Evolutionary conservation across 2,329 filamentous ascomycete genomes (phyloP), one percentile per base, ranked within the genome.

Genomic region (Lecanicillium sp.): DNA sequence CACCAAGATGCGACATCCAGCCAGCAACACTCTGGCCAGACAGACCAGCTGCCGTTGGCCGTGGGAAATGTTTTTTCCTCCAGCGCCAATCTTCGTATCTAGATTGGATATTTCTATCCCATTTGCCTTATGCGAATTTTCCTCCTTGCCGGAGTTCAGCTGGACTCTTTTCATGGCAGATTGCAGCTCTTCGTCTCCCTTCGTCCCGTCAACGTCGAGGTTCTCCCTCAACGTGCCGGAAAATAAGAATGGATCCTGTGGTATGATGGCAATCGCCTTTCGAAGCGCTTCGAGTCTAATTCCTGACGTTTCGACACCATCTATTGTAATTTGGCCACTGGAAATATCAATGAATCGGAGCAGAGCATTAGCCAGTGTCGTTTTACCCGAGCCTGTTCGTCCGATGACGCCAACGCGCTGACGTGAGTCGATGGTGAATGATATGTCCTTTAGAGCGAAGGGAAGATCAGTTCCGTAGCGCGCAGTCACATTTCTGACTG

Each of bases 181-280:
- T 17, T 22, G 19, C 4, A 42, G 17, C 12, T 35, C 40, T 9
- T 32, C 20, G 9, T 42, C 40, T 11, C 30, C 9, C 17, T 11
- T 37, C 13, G 17, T 12, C 2, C 36, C 36, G 11, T 8, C 15
- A 1, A 32, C 14, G 14, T 37, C 33, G 17, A 44, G 17, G 17
- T 39, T 44, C 5, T 28, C 19, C 12, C 42, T 32, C 6, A 44
- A 12, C 1, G 42, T 42, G n/a, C 29, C 40, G 2, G 39, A 37
- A 14, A 44, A 44, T 13, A 42, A 15, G 33, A 39, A 42, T n/a
- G 42, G 42, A 31, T 44, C 42, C 30, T 44, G 42, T 5, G 42
- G 36, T 13, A 44, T 42, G 22, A 44, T 13, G 10, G 29, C 29
- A 4, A 44, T 35, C 5, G 20, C 29, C 3, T n/a, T 15, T 6